A percentile compares a stretch with the other conserved stretches of the same genome.
phyloP scores from a whole-genome alignment of 208 protist genomes.

The Vickermania ingenoplastis region DNA sequence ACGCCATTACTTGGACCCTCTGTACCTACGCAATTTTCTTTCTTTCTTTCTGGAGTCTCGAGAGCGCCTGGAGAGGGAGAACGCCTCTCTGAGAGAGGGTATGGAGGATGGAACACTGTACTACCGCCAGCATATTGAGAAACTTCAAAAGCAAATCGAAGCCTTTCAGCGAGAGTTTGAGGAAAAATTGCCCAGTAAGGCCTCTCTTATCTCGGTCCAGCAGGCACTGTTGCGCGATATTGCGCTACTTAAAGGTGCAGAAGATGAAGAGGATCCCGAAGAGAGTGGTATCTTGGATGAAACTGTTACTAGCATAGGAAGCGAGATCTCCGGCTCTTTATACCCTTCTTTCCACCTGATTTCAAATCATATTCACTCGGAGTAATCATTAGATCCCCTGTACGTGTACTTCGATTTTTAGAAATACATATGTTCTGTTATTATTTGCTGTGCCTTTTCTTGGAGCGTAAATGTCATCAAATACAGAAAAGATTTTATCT shows the following conservation, averaged over 20 bases:
- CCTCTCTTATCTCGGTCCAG: not conserved
- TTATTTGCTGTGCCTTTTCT: too few relatives aligned
- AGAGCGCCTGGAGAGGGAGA: not conserved
- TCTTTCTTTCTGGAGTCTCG: not conserved
- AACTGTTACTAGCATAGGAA: not conserved
- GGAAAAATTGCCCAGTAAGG: not conserved
- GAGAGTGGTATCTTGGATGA: not conserved
- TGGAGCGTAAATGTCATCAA: too few relatives aligned
- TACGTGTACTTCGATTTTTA: too few relatives aligned
- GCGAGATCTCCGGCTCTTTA: not conserved
- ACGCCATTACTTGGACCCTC: not conserved
- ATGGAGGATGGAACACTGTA: not conserved
- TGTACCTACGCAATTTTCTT: not conserved
- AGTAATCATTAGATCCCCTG: too few relatives aligned
- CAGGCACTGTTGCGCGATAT: not conserved
- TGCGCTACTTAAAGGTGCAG: not conserved
- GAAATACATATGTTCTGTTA: too few relatives aligned
- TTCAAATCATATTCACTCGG: too few relatives aligned
- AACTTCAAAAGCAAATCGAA: slow-evolving; percentile 8
- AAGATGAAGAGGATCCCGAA: slow-evolving; percentile 1
- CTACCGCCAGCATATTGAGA: slow-evolving; percentile 3
- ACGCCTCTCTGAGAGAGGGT: not conserved
- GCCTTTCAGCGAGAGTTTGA: slow-evolving; percentile 1
- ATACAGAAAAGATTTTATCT: too few relatives aligned
- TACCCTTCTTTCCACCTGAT: not conserved